Conservation (phyloP, 495 filamentous ascomycete genomes). For the Physcia stellaris region DNA sequence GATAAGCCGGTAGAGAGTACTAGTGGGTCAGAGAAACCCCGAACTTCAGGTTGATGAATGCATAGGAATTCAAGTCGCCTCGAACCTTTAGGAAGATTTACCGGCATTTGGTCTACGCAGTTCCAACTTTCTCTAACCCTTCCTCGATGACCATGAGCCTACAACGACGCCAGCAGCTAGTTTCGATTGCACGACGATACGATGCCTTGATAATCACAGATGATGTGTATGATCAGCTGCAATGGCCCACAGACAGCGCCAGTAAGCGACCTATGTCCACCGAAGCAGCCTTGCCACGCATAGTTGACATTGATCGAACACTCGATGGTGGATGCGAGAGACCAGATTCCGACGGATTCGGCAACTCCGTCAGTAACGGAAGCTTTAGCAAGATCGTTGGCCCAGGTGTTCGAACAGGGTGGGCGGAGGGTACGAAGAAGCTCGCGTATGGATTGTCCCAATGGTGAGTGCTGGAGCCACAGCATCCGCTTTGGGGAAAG, state of each 20-base stretch:
- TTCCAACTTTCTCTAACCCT: constrained; percentile 74
- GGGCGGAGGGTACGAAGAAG: constrained; percentile 60
- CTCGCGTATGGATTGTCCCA: constrained; percentile 54
- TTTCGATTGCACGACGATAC: constrained; percentile 53
- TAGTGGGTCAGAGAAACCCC: neutral
- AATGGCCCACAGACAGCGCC: constrained; percentile 42
- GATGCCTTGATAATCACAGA: constrained; percentile 73
- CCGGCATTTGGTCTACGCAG: constrained; percentile 69
- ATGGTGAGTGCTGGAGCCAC: too few species aligned
- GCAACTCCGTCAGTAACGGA: constrained; percentile 67
- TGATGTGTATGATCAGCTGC: constrained; percentile 83
- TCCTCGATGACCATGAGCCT: constrained; percentile 60
- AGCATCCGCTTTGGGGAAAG: too few species aligned
- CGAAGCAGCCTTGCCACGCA: constrained; percentile 44
- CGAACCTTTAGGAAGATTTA: constrained; percentile 53
- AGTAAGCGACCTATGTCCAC: constrained; percentile 13
- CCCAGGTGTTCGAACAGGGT: constrained; percentile 67
- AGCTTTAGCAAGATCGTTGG: constrained; percentile 77
- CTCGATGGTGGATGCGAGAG: constrained; percentile 37
- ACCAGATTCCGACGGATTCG: constrained; percentile 37
- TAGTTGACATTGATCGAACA: constrained; percentile 63
- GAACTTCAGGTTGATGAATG: constrained; percentile 1
- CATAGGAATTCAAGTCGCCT: constrained; percentile 26
- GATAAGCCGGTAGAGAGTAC: constrained; percentile 24
- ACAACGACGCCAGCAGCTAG: constrained; percentile 42